These are phyloP conservation scores for Lepidopterella palustris DNA, from an alignment of 495 filamentous ascomycete genomes.

Conservation along the genomic window DNA sequence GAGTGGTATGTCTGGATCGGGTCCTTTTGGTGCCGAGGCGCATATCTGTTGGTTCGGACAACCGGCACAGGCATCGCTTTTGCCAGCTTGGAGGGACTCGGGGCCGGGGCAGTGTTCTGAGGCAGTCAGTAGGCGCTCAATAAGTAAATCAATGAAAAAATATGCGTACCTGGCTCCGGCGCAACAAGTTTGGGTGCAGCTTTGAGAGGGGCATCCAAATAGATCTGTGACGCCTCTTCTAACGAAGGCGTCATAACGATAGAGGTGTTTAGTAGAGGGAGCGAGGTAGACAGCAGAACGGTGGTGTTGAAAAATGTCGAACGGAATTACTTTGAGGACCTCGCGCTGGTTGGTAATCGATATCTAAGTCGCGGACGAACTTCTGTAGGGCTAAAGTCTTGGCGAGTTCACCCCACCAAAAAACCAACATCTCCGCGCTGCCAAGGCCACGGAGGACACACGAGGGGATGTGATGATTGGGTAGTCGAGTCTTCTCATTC, in stretches of 20 bases:
- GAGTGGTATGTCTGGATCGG: constrained; percentile 85
- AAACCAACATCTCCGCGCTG: not conserved
- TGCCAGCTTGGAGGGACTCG: constrained; percentile 76
- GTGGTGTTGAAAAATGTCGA: not conserved
- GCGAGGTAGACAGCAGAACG: not conserved
- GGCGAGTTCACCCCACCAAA: not conserved
- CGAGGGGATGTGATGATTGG: not conserved
- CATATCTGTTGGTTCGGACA: constrained; percentile 96
- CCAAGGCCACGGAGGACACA: not conserved
- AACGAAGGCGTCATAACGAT: constrained; percentile 60
- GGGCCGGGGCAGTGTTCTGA: constrained; percentile 91
- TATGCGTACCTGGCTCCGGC: constrained; percentile 66
- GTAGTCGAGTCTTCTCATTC: not conserved
- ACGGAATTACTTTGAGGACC: not conserved
- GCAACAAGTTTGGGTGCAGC: constrained; percentile 74
- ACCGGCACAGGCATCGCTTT: constrained; percentile 80
- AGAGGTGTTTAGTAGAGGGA: not conserved
- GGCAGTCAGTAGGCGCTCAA: not conserved
- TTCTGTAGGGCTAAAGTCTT: not conserved
- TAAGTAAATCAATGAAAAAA: constrained; percentile 5
- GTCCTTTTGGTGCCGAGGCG: constrained; percentile 87
- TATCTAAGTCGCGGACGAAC: too few species aligned
- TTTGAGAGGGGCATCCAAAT: constrained; percentile 63
- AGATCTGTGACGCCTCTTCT: constrained; percentile 58
- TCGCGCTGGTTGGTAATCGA: not conserved